Evolutionary conservation across 208 protist genomes (phyloP).

Genomic region (Trichomonas vaginalis): DNA sequence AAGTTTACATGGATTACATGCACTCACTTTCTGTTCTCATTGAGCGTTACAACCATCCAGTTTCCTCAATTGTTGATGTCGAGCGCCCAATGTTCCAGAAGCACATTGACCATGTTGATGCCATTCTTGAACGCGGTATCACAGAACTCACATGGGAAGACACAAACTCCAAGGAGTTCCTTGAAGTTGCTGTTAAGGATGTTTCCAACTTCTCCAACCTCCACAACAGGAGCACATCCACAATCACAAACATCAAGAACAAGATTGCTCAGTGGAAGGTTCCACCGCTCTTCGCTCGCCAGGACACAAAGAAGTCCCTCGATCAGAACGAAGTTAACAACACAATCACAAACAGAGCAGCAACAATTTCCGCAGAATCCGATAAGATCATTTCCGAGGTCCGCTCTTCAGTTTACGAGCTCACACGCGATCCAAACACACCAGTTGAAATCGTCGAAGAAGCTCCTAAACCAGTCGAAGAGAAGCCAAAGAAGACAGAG

Average conservation of each 20-base stretch:
- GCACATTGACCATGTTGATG: constrained; percentile 34
- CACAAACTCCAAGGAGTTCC: constrained; percentile 24
- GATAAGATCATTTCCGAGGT: background rate
- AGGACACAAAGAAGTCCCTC: background rate
- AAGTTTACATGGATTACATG: constrained; percentile 63
- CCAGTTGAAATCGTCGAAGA: background rate
- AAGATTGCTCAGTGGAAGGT: background rate
- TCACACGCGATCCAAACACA: background rate
- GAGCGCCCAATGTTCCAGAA: constrained; percentile 67
- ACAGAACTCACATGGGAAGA: constrained; percentile 30
- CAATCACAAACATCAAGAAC: constrained; percentile 19
- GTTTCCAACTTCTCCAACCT: constrained; percentile 28
- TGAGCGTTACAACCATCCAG: constrained; percentile 73
- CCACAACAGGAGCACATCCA: constrained; percentile 23
- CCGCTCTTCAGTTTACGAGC: background rate
- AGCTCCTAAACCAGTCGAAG: background rate
- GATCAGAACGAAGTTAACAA: constrained; percentile 15
- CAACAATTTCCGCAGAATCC: background rate
- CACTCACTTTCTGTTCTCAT: constrained; percentile 67
- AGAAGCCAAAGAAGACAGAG: background rate
- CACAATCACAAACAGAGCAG: background rate
- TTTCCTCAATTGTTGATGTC: constrained; percentile 56
- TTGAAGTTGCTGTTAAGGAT: constrained; percentile 27
- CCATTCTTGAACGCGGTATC: constrained; percentile 20
- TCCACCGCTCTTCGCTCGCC: background rate